Evolutionary conservation across 495 filamentous ascomycete genomes (phyloP).

Genomic region (Hypoxylon fragiforme): DNA sequence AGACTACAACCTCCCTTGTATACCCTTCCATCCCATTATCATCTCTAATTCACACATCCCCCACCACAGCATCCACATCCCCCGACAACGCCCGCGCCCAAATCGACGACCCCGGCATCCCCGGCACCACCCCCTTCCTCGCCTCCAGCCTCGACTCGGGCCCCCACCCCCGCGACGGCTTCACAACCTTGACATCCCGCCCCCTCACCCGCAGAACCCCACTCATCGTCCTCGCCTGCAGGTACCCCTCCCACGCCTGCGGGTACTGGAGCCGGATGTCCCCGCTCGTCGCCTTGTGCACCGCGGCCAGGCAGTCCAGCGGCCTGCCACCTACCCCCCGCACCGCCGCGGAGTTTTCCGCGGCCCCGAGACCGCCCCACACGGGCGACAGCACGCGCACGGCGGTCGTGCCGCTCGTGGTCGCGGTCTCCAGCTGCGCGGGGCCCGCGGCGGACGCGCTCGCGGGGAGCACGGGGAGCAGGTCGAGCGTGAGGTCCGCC

Average conservation of each 20-base stretch:
- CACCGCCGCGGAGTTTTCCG: no score
- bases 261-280: constrained; percentile 42
- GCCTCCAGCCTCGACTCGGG: constrained; percentile 43
- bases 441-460: constrained; percentile 2
- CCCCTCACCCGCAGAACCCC: constrained; percentile 39
- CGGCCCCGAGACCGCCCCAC: constrained; percentile 30
- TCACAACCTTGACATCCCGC: constrained; percentile 40
- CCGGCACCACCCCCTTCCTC: constrained; percentile 49
- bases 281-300: constrained; percentile 43
- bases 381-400: constrained; percentile 42
- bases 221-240: constrained; percentile 33
- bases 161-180: no score
- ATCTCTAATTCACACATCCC: constrained; percentile 11
- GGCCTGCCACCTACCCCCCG: not conserved
- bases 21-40: not conserved
- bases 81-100: constrained; percentile 38
- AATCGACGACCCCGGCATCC: no score
- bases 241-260: constrained; percentile 45
- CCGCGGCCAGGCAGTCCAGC: constrained; percentile 33
- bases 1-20: no score
- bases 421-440: constrained; percentile 33
- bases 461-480: constrained; percentile 43
- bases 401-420: constrained; percentile 38
- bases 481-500: constrained; percentile 32
- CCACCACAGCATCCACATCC: constrained; percentile 38